Conservation (phyloP, 2,329 filamentous ascomycete genomes). For the Phaeosphaeria sp. region DNA sequence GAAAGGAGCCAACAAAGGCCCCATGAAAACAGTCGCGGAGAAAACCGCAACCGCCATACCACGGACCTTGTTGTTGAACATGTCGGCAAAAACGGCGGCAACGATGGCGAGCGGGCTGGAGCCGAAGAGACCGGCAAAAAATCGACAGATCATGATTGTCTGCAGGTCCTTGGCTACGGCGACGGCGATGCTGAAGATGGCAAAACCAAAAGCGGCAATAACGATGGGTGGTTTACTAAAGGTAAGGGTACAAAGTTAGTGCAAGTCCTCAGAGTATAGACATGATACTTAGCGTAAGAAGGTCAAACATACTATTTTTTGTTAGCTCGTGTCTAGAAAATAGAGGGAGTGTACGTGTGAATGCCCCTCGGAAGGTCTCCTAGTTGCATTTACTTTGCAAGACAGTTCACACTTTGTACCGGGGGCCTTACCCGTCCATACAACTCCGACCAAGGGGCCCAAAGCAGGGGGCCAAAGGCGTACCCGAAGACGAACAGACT, state of each 20-base stretch:
- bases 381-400: too few species aligned
- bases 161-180: conserved; percentile 61
- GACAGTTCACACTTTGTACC: too few species aligned
- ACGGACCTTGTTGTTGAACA: conserved; percentile 58
- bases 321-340: too few species aligned
- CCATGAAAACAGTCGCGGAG: conserved; percentile 58
- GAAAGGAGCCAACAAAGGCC: conserved; percentile 61
- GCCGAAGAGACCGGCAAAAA: conserved; percentile 62
- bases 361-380: too few species aligned
- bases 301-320: too few species aligned
- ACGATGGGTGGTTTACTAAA: conserved; percentile 58
- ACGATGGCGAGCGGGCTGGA: conserved; percentile 61
- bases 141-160: conserved; percentile 60
- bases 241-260: too few species aligned
- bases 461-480: conserved; percentile 48
- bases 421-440: too few species aligned
- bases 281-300: too few species aligned
- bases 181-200: conserved; percentile 58
- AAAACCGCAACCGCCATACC: conserved; percentile 58
- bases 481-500: conserved; percentile 47
- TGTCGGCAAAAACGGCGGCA: conserved; percentile 64
- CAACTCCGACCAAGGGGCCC: conserved; percentile 61
- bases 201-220: conserved; percentile 58
- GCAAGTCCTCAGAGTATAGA: too few species aligned
- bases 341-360: too few species aligned